Conservation (phyloP, 176 grass and related monocot genomes). For the Musa schizocarpa region DNA sequence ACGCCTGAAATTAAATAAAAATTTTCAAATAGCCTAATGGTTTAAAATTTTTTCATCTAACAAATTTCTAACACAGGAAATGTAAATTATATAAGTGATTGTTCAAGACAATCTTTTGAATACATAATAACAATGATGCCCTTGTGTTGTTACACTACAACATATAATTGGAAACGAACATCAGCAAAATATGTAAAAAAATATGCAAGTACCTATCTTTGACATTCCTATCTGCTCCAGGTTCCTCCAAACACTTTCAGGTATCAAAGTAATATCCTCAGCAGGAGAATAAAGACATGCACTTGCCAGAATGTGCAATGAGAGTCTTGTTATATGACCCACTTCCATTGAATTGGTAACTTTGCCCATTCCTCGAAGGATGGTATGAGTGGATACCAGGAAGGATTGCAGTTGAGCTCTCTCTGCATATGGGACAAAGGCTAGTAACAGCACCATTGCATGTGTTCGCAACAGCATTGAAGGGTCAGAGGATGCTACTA, state of each 20-base stretch:
- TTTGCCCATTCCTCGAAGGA: slow-evolving; percentile 46
- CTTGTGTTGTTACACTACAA: neutral
- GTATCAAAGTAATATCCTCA: slow-evolving; percentile 80
- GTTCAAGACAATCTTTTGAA: neutral
- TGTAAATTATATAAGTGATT: neutral
- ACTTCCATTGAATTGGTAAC: slow-evolving; percentile 55
- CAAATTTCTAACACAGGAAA: neutral
- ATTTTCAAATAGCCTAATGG: neutral
- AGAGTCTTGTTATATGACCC: slow-evolving; percentile 63
- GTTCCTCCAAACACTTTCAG: slow-evolving; percentile 82
- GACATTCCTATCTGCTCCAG: slow-evolving; percentile 69
- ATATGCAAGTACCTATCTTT: slow-evolving; percentile 38
- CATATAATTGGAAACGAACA: neutral
- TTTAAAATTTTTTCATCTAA: neutral
- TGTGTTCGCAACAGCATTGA: slow-evolving; percentile 70
- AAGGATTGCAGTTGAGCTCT: slow-evolving; percentile 53
- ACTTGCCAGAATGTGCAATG: slow-evolving; percentile 71
- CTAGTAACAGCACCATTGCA: slow-evolving; percentile 63
- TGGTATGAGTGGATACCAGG: slow-evolving; percentile 47
- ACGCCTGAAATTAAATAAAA: slow-evolving; percentile 25
- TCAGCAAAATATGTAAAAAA: slow-evolving; percentile 12
- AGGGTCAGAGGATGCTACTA: slow-evolving; percentile 56
- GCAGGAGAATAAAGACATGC: slow-evolving; percentile 83
- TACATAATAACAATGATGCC: neutral
- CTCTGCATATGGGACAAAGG: slow-evolving; percentile 68